Evolutionary conservation across 164 flowering plant species (phyloP), one percentile per base, ranked within the genome.

Genomic region (Vitis vinifera): DNA sequence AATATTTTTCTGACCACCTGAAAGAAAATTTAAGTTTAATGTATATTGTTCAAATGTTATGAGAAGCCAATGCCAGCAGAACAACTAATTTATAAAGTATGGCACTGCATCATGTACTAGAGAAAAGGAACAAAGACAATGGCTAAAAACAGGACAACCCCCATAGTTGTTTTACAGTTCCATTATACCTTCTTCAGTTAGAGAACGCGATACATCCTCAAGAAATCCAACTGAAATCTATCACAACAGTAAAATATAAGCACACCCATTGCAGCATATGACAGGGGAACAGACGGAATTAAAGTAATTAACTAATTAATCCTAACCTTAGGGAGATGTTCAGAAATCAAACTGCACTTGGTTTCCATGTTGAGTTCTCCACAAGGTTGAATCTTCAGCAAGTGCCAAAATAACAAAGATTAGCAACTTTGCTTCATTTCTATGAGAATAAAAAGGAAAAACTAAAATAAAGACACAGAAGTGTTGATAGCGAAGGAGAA

Each of bases 331-430:
- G 90, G 76, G 17, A 91, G 37, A 70, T 59, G 51, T 9, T 83
- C 80, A 23, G 85, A 79, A 57, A 89, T 80, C 71, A 91, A 71
- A 66, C 61, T 52, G 78, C 80, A 78, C 76, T 87, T 93, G 50
- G 72, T 62, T 37, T 71, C 78, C 64, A 85, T 50, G 59, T 79
- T 81, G 52, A 92, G 78, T 27, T 73, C 80, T 9, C 89, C 91
- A 65, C 84, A 79, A 14, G 87, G 87, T 83, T 88, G 86, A 47
- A 75, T 75, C 95, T 89, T 68, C 71, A 69, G 51, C 60, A 65
- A 23, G 10, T 61, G 51, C 51, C 14, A 67, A 56, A 17, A 16
- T 11, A 70, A 47, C 30, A n/a, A 62, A 16, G 69, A 9, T 9
- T 44, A 55, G 62, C 51, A 27, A 29, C 13, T 15, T 31, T 8